Conservation (phyloP, 225 moss, liverwort and hornwort species). For the Neckera pumila region DNA sequence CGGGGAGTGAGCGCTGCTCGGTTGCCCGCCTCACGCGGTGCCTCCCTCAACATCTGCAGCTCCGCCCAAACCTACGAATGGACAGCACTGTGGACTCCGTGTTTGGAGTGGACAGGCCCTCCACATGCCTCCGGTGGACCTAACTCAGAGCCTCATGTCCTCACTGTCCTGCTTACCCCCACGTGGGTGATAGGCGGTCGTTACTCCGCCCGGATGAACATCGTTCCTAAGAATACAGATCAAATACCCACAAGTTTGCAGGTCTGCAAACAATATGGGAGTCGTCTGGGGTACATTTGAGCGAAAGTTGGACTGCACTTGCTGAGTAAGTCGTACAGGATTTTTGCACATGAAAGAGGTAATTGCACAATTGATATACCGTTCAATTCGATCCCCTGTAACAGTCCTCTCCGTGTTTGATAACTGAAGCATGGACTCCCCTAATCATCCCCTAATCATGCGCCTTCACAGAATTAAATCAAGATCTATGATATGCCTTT, state of each 20-base stretch:
- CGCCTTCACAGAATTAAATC: background rate
- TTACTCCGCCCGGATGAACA: background rate
- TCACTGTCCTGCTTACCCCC: background rate
- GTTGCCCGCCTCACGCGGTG: background rate
- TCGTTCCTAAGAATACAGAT: rapidly evolving
- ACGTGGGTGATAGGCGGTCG: background rate
- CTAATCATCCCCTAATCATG: background rate
- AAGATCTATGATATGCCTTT: background rate
- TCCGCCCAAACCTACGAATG: background rate
- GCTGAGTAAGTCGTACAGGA: background rate
- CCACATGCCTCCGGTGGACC: background rate
- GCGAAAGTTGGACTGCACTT: background rate
- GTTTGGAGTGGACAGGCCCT: background rate
- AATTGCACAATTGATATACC: background rate
- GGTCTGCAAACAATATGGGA: background rate
- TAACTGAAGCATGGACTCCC: no score
- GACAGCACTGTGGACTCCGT: background rate
- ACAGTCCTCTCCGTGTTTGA: background rate
- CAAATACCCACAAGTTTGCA: background rate
- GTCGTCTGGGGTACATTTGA: background rate
- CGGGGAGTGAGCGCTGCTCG: background rate
- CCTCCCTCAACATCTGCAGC: background rate
- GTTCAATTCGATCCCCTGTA: background rate
- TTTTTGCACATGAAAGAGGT: background rate
- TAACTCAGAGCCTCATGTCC: background rate